Evolutionary conservation across 352 stramenopile genomes (phyloP), one percentile per base, ranked within the genome.

Genomic region (Saprolegnia diclina): DNA sequence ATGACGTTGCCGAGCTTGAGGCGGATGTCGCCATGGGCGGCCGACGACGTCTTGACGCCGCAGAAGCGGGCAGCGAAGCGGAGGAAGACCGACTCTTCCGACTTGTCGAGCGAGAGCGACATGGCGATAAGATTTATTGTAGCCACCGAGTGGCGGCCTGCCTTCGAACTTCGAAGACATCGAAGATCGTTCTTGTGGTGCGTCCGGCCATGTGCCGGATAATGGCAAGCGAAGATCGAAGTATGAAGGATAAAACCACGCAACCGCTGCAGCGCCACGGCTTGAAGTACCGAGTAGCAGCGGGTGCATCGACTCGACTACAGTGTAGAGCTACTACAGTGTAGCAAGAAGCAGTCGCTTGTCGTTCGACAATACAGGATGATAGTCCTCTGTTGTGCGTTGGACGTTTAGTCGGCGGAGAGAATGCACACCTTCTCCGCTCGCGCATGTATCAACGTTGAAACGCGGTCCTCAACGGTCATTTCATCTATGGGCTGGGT

Each of bases 71-170:
- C 86, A 35, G 89, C 71, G 75, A 94, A 94, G 77, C 86, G 84
- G 72, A 94, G 67, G 70, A 83, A 90, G 68, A 88, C 82, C 52
- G 86, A 80, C 24, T 88, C 77, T 7, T 73, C 63, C 24, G 81
- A 91, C 80, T 91, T 77, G 78, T 94, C 81, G 50, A 94, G 79
- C 68, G 83, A 90, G 40, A 94, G 78, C 71, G 86, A 89, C 86
- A 94, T 94, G 63, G 10, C 32, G 13, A 32, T 11, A 66, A 46
- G 38, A 45, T 45, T 45, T 45, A 45, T 45, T 45, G 38, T 45
- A 45, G 38, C 38, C 38, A 45, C 38, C 38, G 38, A 45, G 38
- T 45, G 7, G 38, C 7, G n/a, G n/a, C n/a, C n/a, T n/a, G 7
- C 14, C 38, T 45, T 45, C 38, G 38, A 45, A 45, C 38, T 45